These are phyloP conservation scores for Escallonia rubra DNA, from an alignment of 129 eudicot species.

Conservation along the genomic window DNA sequence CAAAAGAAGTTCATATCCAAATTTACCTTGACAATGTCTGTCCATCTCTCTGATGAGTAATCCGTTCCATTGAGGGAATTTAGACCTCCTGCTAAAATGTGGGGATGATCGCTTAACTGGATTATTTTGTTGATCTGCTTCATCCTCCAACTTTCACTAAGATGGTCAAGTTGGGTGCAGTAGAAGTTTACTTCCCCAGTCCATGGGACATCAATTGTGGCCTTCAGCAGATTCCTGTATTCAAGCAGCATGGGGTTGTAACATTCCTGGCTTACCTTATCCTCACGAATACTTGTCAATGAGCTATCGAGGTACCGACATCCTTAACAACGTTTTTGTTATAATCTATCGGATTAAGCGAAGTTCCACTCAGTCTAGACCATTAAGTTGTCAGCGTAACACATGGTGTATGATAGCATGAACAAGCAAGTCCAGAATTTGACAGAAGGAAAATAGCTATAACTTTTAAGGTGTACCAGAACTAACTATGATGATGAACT, in stretches of 20 bases:
- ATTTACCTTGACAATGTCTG: constrained; percentile 65
- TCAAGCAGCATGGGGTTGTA: background rate
- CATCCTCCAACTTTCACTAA: constrained; percentile 83
- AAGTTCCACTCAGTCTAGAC: too few species aligned
- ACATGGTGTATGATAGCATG: too few species aligned
- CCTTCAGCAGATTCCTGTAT: constrained; percentile 81
- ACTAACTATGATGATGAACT: too few species aligned
- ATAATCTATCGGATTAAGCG: too few species aligned
- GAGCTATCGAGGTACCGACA: too few species aligned
- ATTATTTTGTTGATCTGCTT: constrained; percentile 73
- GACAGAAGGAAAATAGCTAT: too few species aligned
- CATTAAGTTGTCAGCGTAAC: too few species aligned
- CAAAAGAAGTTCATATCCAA: background rate
- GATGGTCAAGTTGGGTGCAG: constrained; percentile 88
- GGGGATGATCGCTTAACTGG: constrained; percentile 74
- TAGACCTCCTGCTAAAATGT: constrained; percentile 80
- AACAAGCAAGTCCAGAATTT: too few species aligned
- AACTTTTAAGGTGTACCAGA: too few species aligned
- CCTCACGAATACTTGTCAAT: too few species aligned
- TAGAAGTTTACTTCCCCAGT: constrained; percentile 68
- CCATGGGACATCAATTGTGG: constrained; percentile 73
- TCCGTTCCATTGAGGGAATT: constrained; percentile 78
- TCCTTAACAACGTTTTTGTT: too few species aligned
- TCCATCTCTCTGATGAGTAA: constrained; percentile 78
- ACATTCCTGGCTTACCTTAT: background rate